These are phyloP conservation scores for Vinca minor DNA, from an alignment of 257 asterid species.

Conservation along the genomic window DNA sequence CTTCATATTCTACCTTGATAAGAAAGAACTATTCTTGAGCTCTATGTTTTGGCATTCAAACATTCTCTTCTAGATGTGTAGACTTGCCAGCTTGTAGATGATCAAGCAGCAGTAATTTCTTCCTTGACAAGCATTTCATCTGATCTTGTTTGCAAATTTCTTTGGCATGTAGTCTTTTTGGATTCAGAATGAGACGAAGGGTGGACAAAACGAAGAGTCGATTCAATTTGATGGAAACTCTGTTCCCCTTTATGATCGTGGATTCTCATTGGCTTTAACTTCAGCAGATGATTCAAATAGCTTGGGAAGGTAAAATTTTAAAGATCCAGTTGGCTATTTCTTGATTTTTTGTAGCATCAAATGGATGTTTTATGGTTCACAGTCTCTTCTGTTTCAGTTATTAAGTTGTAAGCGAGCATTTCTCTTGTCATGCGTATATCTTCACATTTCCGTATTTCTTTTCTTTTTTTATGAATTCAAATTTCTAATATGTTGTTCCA, in stretches of 20 bases:
- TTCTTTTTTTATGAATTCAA: too few relatives aligned
- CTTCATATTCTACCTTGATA: too few relatives aligned
- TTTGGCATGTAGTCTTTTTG: slow-evolving; percentile 62
- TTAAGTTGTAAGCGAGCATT: neutral
- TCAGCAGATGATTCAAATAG: slow-evolving; percentile 54
- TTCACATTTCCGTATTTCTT: neutral
- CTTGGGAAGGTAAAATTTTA: slow-evolving; percentile 44
- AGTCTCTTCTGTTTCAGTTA: neutral
- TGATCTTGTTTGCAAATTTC: slow-evolving; percentile 6
- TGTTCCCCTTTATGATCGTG: slow-evolving; percentile 91
- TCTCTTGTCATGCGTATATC: neutral
- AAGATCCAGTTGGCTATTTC: neutral
- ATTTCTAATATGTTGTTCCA: too few relatives aligned
- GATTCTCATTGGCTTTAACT: slow-evolving; percentile 72
- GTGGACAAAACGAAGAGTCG: slow-evolving; percentile 36
- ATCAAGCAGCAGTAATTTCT: too few relatives aligned
- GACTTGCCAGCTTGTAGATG: too few relatives aligned
- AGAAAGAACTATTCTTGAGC: too few relatives aligned
- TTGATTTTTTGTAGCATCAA: neutral
- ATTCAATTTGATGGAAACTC: slow-evolving; percentile 58
- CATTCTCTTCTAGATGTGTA: too few relatives aligned
- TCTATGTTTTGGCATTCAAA: too few relatives aligned
- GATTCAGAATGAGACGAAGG: slow-evolving; percentile 61
- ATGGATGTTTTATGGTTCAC: neutral
- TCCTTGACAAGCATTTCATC: neutral